Evolutionary conservation across 2,329 filamentous ascomycete genomes (phyloP), one percentile per base, ranked within the genome.

Genomic region (Aspergillus texensis): DNA sequence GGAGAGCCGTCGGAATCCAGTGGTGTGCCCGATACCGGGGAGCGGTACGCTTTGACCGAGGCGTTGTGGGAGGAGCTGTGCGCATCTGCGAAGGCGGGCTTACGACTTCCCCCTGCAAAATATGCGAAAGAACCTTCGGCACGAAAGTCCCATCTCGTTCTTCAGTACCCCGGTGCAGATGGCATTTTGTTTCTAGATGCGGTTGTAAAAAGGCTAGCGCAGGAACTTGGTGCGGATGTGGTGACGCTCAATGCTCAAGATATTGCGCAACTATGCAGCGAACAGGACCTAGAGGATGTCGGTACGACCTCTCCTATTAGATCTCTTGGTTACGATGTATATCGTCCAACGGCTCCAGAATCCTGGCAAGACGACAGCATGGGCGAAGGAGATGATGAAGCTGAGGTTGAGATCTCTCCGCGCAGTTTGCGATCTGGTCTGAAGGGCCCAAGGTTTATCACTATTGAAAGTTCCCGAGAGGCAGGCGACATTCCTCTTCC

Each of bases 181-280:
- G 84, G 81, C 45, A 85, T 82, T 61, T 74, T 76, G 54, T 83
- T 85, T 65, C 77, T 92, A 41, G 84, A 89, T 66, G 77, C 80
- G 4, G 79, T 91, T n/a, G 85, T 94, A 2, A 83, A 86, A 63
- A 83, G 86, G 57, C 79, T 90, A 50, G 90, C 91, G 0, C 79
- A 80, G 14, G 83, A 87, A 39, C 79, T 91, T 79, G 69, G 74
- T 14, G 73, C 78, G 32, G 77, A 81, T 65, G 58, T 82, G 58
- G 72, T 81, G 52, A 80, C 77, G 0, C 71, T 82, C 53, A 79
- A 81, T 67, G 79, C 79, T 19, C 79, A 81, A 65, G 81, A 82
- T 68, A 81, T 82, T 62, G 78, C 79, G 30, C 76, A 81, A 64
- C 66, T 82, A 12, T 80, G 79, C 62, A 75, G 73, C 43, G 77